Conservation (phyloP, 2,329 filamentous ascomycete genomes). For the Fusarium sp. region DNA sequence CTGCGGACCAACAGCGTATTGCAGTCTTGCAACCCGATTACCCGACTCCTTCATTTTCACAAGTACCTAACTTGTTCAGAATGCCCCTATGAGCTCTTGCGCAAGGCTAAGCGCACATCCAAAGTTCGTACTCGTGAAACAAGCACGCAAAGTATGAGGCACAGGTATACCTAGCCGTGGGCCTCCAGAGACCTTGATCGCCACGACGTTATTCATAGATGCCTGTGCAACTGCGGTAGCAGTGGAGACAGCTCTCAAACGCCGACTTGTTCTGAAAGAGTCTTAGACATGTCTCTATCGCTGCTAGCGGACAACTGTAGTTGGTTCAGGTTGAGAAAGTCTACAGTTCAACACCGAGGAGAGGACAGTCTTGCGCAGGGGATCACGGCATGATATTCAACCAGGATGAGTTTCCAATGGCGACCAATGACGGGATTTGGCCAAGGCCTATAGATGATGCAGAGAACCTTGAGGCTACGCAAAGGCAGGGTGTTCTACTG, state of each 20-base stretch:
- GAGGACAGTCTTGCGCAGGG: conserved; percentile 21
- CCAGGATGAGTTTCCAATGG: conserved; percentile 18
- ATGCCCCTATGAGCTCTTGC: conserved; percentile 9
- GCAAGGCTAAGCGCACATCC: conserved; percentile 17
- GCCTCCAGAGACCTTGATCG: conserved; percentile 31
- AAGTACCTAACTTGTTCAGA: neutral
- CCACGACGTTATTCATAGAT: conserved; percentile 18
- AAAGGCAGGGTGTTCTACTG: conserved; percentile 29
- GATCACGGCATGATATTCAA: conserved; percentile 31
- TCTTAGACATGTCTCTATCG: conserved; percentile 37
- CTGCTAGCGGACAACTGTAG: conserved; percentile 8
- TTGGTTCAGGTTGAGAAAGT: conserved; percentile 2
- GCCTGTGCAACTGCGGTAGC: conserved; percentile 19
- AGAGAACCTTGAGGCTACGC: conserved; percentile 40
- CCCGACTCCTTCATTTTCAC: neutral
- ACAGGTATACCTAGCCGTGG: conserved; percentile 31
- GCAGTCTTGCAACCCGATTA: conserved; percentile 9
- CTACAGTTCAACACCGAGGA: conserved; percentile 20
- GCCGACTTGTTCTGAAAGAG: conserved; percentile 15
- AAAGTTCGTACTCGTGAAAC: conserved; percentile 41
- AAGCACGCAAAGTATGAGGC: conserved; percentile 22
- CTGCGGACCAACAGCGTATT: neutral
- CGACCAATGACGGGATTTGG: conserved; percentile 17
- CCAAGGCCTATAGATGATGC: conserved; percentile 43
- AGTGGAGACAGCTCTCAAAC: conserved; percentile 10